These are phyloP conservation scores for Globisporangium megalacanthum DNA, from an alignment of 352 stramenopile species.

Conservation along the genomic window DNA sequence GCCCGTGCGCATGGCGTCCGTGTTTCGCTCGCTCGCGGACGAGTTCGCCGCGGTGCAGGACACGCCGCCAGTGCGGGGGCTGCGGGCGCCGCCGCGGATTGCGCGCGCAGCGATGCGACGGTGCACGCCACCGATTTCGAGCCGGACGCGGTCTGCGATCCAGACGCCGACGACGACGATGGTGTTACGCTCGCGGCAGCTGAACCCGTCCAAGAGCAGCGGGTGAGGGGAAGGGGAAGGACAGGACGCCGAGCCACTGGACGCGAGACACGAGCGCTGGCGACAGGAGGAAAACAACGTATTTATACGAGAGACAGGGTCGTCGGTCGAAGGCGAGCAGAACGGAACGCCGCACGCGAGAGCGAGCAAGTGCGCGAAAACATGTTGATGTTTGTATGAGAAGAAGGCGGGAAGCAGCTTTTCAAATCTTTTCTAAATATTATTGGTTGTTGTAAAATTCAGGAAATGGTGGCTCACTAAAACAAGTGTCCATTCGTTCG, in stretches of 20 bases:
- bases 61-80: constrained; percentile 31
- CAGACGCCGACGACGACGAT: constrained; percentile 40
- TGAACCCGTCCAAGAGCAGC: constrained; percentile 36
- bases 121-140: constrained; percentile 25
- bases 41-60: constrained; percentile 64
- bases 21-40: constrained; percentile 60
- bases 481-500: neutral
- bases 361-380: neutral
- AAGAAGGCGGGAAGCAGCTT: neutral
- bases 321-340: constrained; percentile 10
- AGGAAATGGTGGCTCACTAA: neutral
- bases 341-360: neutral
- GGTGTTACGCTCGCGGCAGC: constrained; percentile 53
- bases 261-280: constrained; percentile 1
- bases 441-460: constrained; percentile 6
- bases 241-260: too few relatives aligned
- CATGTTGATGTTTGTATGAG: constrained; percentile 16
- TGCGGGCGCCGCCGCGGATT: constrained; percentile 45
- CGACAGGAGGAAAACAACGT: constrained; percentile 23
- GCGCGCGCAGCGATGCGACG: constrained; percentile 29
- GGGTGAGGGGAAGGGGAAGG: constrained; percentile 18
- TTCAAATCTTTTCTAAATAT: constrained; percentile 16
- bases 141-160: constrained; percentile 31
- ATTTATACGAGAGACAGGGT: constrained; percentile 7
- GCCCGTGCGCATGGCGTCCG: constrained; percentile 17